Base-by-base conservation (phyloP, 2,329 filamentous ascomycete species). In the Diaporthe nobilis region DNA sequence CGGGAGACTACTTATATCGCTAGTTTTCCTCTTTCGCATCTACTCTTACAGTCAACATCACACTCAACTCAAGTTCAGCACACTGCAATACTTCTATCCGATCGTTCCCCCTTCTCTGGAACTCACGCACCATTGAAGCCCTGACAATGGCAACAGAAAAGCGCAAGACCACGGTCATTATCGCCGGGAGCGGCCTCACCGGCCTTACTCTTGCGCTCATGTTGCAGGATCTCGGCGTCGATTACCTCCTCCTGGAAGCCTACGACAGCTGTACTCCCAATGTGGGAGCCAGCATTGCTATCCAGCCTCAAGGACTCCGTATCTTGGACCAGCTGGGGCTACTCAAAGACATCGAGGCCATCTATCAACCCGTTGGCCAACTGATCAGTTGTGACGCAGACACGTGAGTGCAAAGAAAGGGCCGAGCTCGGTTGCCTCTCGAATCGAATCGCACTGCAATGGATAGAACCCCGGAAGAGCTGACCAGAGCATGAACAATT, bases 231-330 rank as follows among this genome's bases (percentile, higher is more conserved):
- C 65, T 70, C 65, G 65, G 65, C 34, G 31, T 70, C 15, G 31
- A 34, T 22, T 70, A 70, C 17, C 65, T 70, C 49, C 47, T 70
- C 17, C 49, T 70, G 34, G 65, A 70, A 55, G 65, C 65, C 65
- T 70, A 70, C 49, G 65, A 28, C 34, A 70, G 65, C 34, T 55
- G 47, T 15, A 70, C 65, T 20, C 65, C 65, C 10, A 70, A 70
- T 31, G 47, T 70, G 9, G 65, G 65, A 22, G 65, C 65, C 31
- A 70, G 65, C 34, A 55, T 70, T 13, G 65, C 65, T 7, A 3
- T 70, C 13, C 47, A 55, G 65, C 65, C 65, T 4, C n/a, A 70
- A 12, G 65, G 65, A 8, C 65, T 70, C 3, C 65, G 65, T 7
- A 70, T 70, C 31, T 55, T 12, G 15, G n/a, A 70, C 47, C 65